Percentiles rank a stretch among this genome's conserved stretches.
Evolutionary conservation across 2,329 filamentous ascomycete genomes (phyloP).

Genomic region (Epichloe baconii): DNA sequence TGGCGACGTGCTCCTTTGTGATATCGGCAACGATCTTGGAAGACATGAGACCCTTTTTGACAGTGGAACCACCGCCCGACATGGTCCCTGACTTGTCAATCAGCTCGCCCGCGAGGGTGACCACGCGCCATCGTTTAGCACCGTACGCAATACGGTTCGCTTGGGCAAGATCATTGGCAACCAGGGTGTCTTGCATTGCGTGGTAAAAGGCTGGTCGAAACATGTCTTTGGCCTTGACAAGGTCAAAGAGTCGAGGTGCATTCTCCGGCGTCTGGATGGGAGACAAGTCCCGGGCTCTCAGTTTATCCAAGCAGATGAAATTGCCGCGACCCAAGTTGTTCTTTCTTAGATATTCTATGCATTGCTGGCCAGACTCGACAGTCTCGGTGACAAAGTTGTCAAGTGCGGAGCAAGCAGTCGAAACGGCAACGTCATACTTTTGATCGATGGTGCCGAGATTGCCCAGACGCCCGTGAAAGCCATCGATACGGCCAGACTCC

Average conservation of each 20-base stretch:
- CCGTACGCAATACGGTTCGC: constrained; percentile 96
- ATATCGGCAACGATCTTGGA: constrained; percentile 84
- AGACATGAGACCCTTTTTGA: constrained; percentile 90
- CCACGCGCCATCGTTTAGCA: constrained; percentile 85
- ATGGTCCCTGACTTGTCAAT: constrained; percentile 98
- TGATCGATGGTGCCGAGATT: constrained; percentile 89
- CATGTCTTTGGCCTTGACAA: constrained; percentile 76
- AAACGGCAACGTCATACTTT: constrained; percentile 95
- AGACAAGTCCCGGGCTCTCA: constrained; percentile 65
- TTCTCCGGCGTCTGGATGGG: constrained; percentile 80
- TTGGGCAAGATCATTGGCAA: constrained; percentile 85
- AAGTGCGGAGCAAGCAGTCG: constrained; percentile 79
- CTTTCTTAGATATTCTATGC: constrained; percentile 93
- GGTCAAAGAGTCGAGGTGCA: constrained; percentile 82
- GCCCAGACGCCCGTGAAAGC: constrained; percentile 88
- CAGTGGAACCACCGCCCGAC: constrained; percentile 87
- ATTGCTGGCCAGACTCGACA: constrained; percentile 92
- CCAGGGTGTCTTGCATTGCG: constrained; percentile 86
- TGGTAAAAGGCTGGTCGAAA: constrained; percentile 91
- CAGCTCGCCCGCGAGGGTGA: constrained; percentile 86
- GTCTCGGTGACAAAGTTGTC: constrained; percentile 97
- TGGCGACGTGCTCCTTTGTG: constrained; percentile 74
- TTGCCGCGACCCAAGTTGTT: constrained; percentile 94
- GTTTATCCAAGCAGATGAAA: constrained; percentile 88
- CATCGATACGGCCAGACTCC: constrained; percentile 91